A percentile compares a stretch with the other conserved stretches of the same genome.
Conservation (phyloP, 1,139 yeast genomes). For the Yamadazyma atlantica region DNA sequence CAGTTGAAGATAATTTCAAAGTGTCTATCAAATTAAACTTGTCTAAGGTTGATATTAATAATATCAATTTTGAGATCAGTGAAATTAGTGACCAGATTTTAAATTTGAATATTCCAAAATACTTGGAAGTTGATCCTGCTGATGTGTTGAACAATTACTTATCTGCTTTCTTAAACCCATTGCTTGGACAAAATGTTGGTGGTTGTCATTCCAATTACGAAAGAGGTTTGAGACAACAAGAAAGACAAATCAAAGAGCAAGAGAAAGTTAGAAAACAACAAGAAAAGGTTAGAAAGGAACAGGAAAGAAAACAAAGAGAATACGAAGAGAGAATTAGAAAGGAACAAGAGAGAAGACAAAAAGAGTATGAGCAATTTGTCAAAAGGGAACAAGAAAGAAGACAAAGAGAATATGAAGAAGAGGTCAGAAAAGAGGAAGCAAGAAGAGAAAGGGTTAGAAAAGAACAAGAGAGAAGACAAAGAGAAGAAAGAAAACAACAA, state of each 20-base stretch:
- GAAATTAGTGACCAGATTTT: slow-evolving; percentile 29
- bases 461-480: slow-evolving; percentile 26
- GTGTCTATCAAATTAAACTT: slow-evolving; percentile 34
- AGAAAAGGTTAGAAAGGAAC: slow-evolving; percentile 10
- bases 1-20: slow-evolving; percentile 33
- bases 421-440: slow-evolving; percentile 15
- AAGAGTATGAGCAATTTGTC: slow-evolving; percentile 10
- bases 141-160: slow-evolving; percentile 10
- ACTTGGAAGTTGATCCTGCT: slow-evolving; percentile 9
- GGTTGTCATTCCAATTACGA: slow-evolving; percentile 4
- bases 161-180: slow-evolving; percentile 7
- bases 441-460: slow-evolving; percentile 19
- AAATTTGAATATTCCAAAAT: slow-evolving; percentile 43
- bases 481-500: slow-evolving; percentile 14
- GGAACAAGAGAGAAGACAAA: slow-evolving; percentile 9
- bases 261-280: slow-evolving; percentile 7
- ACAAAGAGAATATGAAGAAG: slow-evolving; percentile 16
- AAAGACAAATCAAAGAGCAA: slow-evolving; percentile 3
- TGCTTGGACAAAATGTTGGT: slow-evolving; percentile 4
- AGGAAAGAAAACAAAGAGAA: slow-evolving; percentile 6
- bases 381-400: slow-evolving; percentile 12
- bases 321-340: slow-evolving; percentile 5
- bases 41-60: slow-evolving; percentile 31
- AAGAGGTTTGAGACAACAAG: slow-evolving; percentile 2
- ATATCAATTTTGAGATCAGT: slow-evolving; percentile 39